Conservation (phyloP, 2,329 filamentous ascomycete genomes). For the Elsinoe perseae region DNA sequence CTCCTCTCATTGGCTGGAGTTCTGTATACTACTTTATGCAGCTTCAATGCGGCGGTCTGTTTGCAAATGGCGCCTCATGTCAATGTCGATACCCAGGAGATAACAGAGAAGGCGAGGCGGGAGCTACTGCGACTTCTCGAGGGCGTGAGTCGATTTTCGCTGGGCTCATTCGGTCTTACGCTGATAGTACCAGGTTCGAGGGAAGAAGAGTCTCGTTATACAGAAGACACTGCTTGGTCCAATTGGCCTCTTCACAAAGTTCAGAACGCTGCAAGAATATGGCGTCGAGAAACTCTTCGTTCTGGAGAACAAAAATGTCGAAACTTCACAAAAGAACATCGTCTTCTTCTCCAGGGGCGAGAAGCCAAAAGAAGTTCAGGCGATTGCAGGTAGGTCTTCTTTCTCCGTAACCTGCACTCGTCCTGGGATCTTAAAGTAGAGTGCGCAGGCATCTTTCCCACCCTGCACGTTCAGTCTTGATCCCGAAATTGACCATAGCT, state of each 20-base stretch:
- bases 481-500: constrained; percentile 27
- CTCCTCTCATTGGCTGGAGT: constrained; percentile 9
- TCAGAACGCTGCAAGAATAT: constrained; percentile 91
- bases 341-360: constrained; percentile 90
- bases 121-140: constrained; percentile 87
- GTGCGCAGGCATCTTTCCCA: constrained; percentile 46
- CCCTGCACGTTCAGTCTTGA: constrained; percentile 45
- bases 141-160: constrained; percentile 58
- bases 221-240: constrained; percentile 85
- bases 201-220: constrained; percentile 96
- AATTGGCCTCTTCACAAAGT: constrained; percentile 86
- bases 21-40: neutral
- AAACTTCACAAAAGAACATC: constrained; percentile 89
- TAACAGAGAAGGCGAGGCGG: constrained; percentile 74
- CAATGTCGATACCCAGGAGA: constrained; percentile 63
- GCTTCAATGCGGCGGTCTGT: neutral
- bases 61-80: constrained; percentile 31
- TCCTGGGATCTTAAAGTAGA: constrained; percentile 53
- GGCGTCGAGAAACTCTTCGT: constrained; percentile 97
- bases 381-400: constrained; percentile 67
- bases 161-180: neutral
- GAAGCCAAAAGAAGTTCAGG: constrained; percentile 72
- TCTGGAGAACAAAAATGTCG: constrained; percentile 89
- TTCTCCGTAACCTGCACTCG: constrained; percentile 12
- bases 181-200: constrained; percentile 63